Evolutionary conservation across 2,329 filamentous ascomycete genomes (phyloP), one percentile per base, ranked within the genome.

Genomic region (Fusarium buharicum): DNA sequence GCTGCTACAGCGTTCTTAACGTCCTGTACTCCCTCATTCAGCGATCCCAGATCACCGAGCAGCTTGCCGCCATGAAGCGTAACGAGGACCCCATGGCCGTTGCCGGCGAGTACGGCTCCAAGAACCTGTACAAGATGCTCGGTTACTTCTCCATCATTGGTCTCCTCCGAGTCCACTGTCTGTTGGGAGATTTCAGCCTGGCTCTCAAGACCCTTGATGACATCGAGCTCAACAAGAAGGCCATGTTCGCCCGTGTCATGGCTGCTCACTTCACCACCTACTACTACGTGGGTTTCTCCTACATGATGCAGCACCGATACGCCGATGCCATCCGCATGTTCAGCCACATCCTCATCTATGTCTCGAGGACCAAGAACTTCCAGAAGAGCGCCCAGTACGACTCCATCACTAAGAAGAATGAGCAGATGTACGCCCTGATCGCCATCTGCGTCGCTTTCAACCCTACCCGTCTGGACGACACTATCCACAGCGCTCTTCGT

Each of bases 241-340:
- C 95, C 79, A 98, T 98, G 92, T 99, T 99, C 77, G 94, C 95
- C 64, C 92, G 95, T 68, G 95, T 99, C 77, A 98, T 99, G 95
- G 94, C 95, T 50, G 95, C 95, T 55, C 95, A 99, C 84, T 98
- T 98, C 83, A 97, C 94, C 70, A 99, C 95, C 67, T 99, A 98
- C 87, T 99, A 99, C 88, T 98, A 98, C 78, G 94, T 99, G 64
- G 95, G 95, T 70, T 99, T 99, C 88, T 96, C 92, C 70, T 99
- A 99, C 90, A 98, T 99, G 94, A 99, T 99, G 95, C 96, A 98
- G 92, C 93, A 95, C 82, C 92, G 95, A 76, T 99, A 99, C 78
- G 92, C 93, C 79, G 95, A 99, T 80, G 95, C 95, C 78, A 97
- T 99, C 82, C 93, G 94, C 85, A 97, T 97, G 90, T 99, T 99